phyloP scores from a whole-genome alignment of 2,329 filamentous ascomycete species.

The Rugonectria rugulosa region DNA sequence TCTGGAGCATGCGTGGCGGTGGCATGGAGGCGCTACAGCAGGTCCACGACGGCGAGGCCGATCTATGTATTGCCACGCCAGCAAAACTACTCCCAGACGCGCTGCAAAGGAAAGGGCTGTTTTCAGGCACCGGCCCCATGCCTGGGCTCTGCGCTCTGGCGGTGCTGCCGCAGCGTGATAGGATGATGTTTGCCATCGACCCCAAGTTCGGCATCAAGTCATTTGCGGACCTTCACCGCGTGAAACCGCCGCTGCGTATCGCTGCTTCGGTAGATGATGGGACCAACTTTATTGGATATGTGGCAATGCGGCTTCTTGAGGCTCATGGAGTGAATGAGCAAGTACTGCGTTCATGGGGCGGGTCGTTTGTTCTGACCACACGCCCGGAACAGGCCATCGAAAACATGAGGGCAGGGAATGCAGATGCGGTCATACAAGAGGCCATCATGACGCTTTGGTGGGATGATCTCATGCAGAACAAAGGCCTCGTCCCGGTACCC shows the following conservation, averaged over 20 bases:
- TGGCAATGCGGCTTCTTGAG: not conserved
- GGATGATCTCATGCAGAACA: not conserved
- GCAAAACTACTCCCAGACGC: not conserved
- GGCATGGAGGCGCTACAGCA: not conserved
- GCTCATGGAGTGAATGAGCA: not conserved
- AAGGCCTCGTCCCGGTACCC: not conserved
- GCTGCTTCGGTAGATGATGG: conserved; percentile 1
- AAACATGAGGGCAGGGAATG: not conserved
- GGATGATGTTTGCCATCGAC: not conserved
- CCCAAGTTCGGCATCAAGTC: conserved; percentile 1
- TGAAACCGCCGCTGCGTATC: not conserved
- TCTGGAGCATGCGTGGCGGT: conserved; percentile 1
- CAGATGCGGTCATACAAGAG: conserved; percentile 1
- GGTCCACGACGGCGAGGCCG: not conserved
- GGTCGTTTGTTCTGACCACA: not conserved
- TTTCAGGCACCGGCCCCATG: not conserved
- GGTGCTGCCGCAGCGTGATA: conserved; percentile 1
- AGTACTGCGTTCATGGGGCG: not conserved
- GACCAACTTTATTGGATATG: conserved; percentile 6
- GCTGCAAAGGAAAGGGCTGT: not conserved
- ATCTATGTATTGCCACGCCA: not conserved
- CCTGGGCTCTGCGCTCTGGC: conserved; percentile 1
- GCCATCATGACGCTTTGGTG: conserved; percentile 11
- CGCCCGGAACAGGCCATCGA: conserved; percentile 2
- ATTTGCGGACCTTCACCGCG: not conserved